Base-by-base conservation (phyloP, 768 basidiomycete species). In the Rubroboletus pulcherrimus region DNA sequence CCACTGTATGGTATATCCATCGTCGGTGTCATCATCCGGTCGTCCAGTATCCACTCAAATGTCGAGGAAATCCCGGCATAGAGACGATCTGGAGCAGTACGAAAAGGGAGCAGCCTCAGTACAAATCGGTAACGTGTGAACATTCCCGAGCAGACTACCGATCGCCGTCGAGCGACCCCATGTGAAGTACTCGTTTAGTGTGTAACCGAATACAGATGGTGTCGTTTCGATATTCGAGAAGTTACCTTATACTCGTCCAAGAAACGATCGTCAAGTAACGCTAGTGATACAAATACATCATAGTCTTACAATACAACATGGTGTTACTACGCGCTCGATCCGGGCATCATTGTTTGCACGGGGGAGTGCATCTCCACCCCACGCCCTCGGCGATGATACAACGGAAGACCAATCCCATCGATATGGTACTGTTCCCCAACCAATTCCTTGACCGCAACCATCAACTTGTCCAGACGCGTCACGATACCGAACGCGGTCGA, bases 391-490 rank as follows among this genome's bases (percentile, higher is more conserved):
- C 49, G 58, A 55, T 54, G 60, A 55, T 73, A 54, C 45, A 59
- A 19, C 19, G 60, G 66, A 52, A 52, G 58, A 35, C 80, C 85
- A 15, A 89, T 70, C 0, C 88, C 88, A 55, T 85, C 81, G n/a
- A 93, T 88, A 65, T 92, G 87, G 66, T 87, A 91, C 61, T 89
- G 87, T 67, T 93, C 91, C 2, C 91, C 91, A 1, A 93, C 89
- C 43, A 93, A 75, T 69, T 93, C 89, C 67, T 94, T 94, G 15
- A 84, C 82, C 3, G 89, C 89, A 3, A 91, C 65, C 84, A 93
- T 89, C 54, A 93, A 71, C 49, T 81, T 75, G 65, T 94, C 92
- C 12, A 94, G 72, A 10, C 89, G 80, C 7, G 80, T 79, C n/a
- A 93, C 73, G 39, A 93, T 80, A 0, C 80, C 78, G 59, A 81